phyloP scores from a whole-genome alignment of 2,329 filamentous ascomycete genomes.

The Epichloe sylvatica region DNA sequence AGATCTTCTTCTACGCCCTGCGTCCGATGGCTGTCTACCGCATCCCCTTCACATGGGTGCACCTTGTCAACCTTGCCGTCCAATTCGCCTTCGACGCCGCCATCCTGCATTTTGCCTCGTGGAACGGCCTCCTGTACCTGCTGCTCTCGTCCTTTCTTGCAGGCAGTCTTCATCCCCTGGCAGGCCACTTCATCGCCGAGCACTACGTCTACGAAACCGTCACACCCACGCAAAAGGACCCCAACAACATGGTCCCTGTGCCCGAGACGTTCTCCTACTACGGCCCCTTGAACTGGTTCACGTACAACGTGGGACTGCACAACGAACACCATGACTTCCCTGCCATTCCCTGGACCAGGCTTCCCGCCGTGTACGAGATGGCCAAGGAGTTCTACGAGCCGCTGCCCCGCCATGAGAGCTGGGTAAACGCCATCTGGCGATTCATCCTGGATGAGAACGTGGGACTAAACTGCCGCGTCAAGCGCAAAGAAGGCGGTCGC shows the following conservation, averaged over 20 bases:
- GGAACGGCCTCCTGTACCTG: conserved; percentile 63
- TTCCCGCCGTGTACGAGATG: conserved; percentile 63
- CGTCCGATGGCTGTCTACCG: conserved; percentile 90
- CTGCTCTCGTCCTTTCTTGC: conserved; percentile 85
- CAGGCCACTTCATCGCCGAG: conserved; percentile 96
- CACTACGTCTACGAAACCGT: conserved; percentile 72
- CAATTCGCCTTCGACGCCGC: conserved; percentile 67
- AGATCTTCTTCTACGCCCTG: conserved; percentile 96
- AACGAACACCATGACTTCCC: conserved; percentile 99
- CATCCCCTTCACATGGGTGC: conserved; percentile 73
- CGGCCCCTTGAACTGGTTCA: conserved; percentile 77
- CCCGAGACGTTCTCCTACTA: conserved; percentile 98
- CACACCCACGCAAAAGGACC: conserved; percentile 38
- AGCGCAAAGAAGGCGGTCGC: conserved; percentile 66
- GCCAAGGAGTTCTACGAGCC: conserved; percentile 86
- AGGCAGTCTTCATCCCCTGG: conserved; percentile 83
- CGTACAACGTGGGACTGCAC: conserved; percentile 94
- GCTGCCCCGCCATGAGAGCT: conserved; percentile 76
- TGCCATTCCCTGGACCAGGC: conserved; percentile 82
- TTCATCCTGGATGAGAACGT: conserved; percentile 87
- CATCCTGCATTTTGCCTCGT: conserved; percentile 47
- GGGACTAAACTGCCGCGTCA: conserved; percentile 82
- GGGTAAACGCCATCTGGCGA: conserved; percentile 86
- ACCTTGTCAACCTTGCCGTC: conserved; percentile 64
- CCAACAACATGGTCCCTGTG: conserved; percentile 49